Percentiles rank a stretch among this genome's conserved stretches.
These are phyloP conservation scores for Ophiosphaerella herpotricha DNA, from an alignment of 2,329 filamentous ascomycete genomes.

Conservation along the genomic window DNA sequence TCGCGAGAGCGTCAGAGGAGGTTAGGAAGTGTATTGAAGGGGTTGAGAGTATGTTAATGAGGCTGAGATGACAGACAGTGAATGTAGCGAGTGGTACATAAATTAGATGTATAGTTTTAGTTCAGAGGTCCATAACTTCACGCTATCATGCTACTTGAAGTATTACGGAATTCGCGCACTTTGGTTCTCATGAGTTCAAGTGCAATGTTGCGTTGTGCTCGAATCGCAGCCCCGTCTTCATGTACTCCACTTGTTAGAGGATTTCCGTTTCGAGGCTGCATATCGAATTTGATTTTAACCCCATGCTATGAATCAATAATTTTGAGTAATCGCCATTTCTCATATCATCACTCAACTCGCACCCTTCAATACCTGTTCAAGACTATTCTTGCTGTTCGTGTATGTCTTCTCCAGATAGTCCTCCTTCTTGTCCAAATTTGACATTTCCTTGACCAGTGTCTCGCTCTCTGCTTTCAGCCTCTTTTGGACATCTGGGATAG, in stretches of 20 bases:
- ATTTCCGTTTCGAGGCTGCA: too few species aligned
- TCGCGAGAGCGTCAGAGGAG: constrained; percentile 85
- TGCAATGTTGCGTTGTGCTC: neutral
- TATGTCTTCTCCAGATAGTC: constrained; percentile 93
- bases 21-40: constrained; percentile 80
- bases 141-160: neutral
- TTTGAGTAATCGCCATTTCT: too few species aligned
- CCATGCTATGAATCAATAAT: too few species aligned
- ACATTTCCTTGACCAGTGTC: constrained; percentile 76
- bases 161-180: too few species aligned
- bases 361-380: constrained; percentile 80
- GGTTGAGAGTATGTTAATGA: constrained; percentile 84
- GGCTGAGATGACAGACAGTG: constrained; percentile 40
- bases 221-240: neutral
- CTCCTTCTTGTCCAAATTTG: constrained; percentile 83
- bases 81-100: neutral
- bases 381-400: constrained; percentile 89
- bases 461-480: constrained; percentile 77
- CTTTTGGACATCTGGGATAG: constrained; percentile 72
- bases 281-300: too few species aligned
- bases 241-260: too few species aligned
- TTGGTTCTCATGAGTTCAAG: too few species aligned
- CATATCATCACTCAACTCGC: constrained; percentile 10
- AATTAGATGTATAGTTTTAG: too few species aligned
- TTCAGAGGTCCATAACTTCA: neutral